Percentiles rank a stretch among this genome's conserved stretches.
Conservation (phyloP, 2,329 filamentous ascomycete species). For the Trichoderma harzianum region DNA sequence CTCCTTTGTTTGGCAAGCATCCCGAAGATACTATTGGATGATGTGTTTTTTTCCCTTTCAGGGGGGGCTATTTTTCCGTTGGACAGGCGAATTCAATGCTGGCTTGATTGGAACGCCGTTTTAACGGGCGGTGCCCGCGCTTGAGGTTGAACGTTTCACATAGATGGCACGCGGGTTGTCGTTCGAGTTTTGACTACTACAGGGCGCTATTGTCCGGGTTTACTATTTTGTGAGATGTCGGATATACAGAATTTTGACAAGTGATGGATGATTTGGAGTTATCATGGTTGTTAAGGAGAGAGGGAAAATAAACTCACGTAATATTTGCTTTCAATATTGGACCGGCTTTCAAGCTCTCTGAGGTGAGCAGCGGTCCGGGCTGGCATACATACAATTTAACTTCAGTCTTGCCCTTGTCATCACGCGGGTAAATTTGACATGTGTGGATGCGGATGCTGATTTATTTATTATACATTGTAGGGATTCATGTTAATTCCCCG, state of each 20-base stretch:
- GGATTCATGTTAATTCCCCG: not conserved
- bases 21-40: not conserved
- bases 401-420: not conserved
- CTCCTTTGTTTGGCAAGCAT: not conserved
- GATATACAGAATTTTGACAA: not conserved
- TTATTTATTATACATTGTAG: not conserved
- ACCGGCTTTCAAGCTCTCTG: not conserved
- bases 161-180: not conserved
- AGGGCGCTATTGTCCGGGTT: not conserved
- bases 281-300: not conserved
- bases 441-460: not conserved
- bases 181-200: not conserved
- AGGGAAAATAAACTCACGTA: not conserved
- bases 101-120: not conserved
- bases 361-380: not conserved
- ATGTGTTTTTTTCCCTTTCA: not conserved
- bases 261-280: not conserved
- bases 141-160: not conserved
- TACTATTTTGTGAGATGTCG: not conserved
- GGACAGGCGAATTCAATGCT: not conserved
- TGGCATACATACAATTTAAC: not conserved
- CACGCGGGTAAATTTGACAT: not conserved
- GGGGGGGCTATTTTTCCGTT: not conserved
- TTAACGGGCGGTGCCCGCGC: not conserved
- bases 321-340: not conserved